Percentiles rank a stretch among this genome's conserved stretches.
phyloP scores from a whole-genome alignment of 768 basidiomycete species.

The Leucocoprinus leucothites region DNA sequence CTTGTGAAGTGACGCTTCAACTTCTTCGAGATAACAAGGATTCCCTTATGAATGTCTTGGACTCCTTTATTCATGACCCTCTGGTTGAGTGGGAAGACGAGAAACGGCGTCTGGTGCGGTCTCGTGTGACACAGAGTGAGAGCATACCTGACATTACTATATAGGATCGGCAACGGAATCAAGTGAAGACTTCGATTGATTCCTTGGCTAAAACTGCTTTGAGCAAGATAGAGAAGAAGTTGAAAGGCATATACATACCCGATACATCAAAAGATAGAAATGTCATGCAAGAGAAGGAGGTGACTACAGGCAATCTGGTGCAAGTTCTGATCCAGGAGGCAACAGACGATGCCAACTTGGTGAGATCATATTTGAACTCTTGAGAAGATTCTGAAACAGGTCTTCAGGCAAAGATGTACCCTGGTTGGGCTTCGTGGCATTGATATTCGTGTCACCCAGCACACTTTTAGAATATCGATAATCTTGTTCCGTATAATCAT shows the following conservation, averaged over 20 bases:
- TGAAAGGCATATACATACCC: conserved; percentile 66
- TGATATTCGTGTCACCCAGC: conserved; percentile 24
- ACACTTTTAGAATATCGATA: background rate
- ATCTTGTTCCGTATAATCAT: conserved; percentile 4
- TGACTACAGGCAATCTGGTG: conserved; percentile 83
- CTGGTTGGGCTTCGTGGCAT: conserved; percentile 86
- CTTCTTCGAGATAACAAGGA: conserved; percentile 89
- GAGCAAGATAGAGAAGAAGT: conserved; percentile 78
- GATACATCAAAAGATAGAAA: conserved; percentile 36
- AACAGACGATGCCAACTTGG: conserved; percentile 66
- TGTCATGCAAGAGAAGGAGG: conserved; percentile 42
- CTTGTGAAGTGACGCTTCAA: conserved; percentile 88
- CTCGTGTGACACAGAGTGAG: background rate
- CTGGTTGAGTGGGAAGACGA: conserved; percentile 94
- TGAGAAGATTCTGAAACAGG: conserved; percentile 10
- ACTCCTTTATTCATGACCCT: conserved; percentile 96
- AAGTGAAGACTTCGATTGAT: conserved; percentile 48
- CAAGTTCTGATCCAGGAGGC: conserved; percentile 92
- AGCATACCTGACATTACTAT: background rate
- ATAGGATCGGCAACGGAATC: conserved; percentile 48
- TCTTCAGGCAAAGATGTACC: conserved; percentile 84
- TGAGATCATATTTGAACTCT: conserved; percentile 18
- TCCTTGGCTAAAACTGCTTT: conserved; percentile 74
- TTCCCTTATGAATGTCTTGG: conserved; percentile 90
- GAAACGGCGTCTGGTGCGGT: conserved; percentile 57